Base-by-base conservation (phyloP, 164 flowering plant species). In the Aristolochia fimbriata region DNA sequence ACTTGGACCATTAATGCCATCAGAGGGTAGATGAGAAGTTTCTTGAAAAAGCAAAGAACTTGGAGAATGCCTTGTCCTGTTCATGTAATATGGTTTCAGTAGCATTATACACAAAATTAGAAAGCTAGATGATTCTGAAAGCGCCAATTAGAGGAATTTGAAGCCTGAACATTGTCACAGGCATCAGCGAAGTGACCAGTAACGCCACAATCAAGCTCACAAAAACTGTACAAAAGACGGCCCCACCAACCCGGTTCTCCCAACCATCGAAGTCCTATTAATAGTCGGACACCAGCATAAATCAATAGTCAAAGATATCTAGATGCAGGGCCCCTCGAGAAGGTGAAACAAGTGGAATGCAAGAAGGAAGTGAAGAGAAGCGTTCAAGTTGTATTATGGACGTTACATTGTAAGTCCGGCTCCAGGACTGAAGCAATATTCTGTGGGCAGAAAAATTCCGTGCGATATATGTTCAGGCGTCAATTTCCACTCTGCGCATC, bases 31-130 rank as follows among this genome's bases (percentile, higher is more conserved):
- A 52, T 55, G 65, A 15, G 87, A 73, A 72, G 22, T 60, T 23
- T 77, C 84, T 59, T 65, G 81, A 53, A 65, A 66, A 0, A 87
- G 89, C 0, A 83, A 82, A 37, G 63, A 58, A 68, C 75, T 68
- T 47, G 67, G 21, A 0, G 84, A 77, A 41, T 69, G 79, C 61
- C 93, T 76, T 73, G 82, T 87, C 81, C 96, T 86, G 79, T 67
- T 62, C 15, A 62, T 46, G 55, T 19, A 47, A 21, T n/a, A 55
- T 31, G 23, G 15, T 22, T 45, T n/a, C 17, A 21, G 53, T n/a
- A 47, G 19, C 43, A 55, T 19, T 11, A 19, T 16, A 13, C 10
- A 30, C 20, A 55, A 17, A 20, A 16, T 8, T 15, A 15, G 16
- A 6, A 59, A 8, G 30, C 37, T 6, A 47, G 51, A 24, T 9